Evolutionary conservation across 345 rosid genomes (phyloP).

Genomic region (Passiflora organensis): DNA sequence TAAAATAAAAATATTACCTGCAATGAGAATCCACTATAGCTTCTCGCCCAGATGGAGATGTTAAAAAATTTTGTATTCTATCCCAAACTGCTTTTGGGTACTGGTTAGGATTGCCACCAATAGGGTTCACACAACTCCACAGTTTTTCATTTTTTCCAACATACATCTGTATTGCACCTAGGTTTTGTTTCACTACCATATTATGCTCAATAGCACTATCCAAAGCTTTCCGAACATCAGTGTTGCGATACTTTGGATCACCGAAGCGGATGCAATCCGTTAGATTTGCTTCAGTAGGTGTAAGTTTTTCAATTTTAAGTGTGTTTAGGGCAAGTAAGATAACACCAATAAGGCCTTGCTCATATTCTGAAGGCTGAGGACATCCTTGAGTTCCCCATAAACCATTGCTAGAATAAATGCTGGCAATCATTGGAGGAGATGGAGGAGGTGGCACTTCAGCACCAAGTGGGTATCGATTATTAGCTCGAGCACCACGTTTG

Average conservation of each 20-base stretch:
- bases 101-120: conserved; percentile 54
- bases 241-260: conserved; percentile 50
- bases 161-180: conserved; percentile 59
- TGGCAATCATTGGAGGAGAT: conserved; percentile 17
- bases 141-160: conserved; percentile 56
- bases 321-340: conserved; percentile 64
- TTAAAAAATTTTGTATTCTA: conserved; percentile 46
- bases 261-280: conserved; percentile 68
- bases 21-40: conserved; percentile 50
- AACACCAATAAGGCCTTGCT: conserved; percentile 71
- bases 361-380: conserved; percentile 54
- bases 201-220: conserved; percentile 58
- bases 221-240: conserved; percentile 62
- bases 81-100: conserved; percentile 64
- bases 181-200: conserved; percentile 49
- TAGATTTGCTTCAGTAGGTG: conserved; percentile 75
- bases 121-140: conserved; percentile 81
- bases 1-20: conserved; percentile 41
- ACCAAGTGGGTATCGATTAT: conserved; percentile 22
- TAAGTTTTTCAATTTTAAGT: conserved; percentile 58
- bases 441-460: conserved; percentile 28
- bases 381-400: conserved; percentile 48
- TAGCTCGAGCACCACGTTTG: conserved; percentile 23
- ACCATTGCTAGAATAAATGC: conserved; percentile 29
- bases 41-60: conserved; percentile 51